Base-by-base conservation (phyloP, 495 filamentous ascomycete genomes). In the Amniculicola lignicola region DNA sequence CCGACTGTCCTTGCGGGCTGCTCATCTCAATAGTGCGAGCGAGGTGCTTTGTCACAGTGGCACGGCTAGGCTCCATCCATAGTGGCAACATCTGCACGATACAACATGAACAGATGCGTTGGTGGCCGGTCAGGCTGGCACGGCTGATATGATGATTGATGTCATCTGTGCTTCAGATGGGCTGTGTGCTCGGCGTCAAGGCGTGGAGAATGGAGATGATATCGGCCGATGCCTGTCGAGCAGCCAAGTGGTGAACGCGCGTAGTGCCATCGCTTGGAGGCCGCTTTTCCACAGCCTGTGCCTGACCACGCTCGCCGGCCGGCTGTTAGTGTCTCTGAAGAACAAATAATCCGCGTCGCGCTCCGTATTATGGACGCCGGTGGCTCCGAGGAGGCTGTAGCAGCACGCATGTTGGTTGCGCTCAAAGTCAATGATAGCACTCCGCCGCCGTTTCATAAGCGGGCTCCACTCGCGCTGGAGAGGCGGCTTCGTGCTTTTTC, bases 361-460 rank as follows among this genome's bases (percentile, higher is more conserved):
- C 10, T 27, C 44, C 31, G 27, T 28, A 40, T 31, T 33, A 4
- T 27, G 15, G 38, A 39, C 54, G 27, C 46, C 54, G 37, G 54
- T 42, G 40, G 54, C 47, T 51, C 37, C 38, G 44, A 51, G 54
- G 33, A 56, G 53, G 43, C 45, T 41, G 24, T 6, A 40, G 42
- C 19, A 36, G 42, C 19, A 36, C n/a, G 38, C 22, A 28, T 31
- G n/a, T n/a, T 24, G 42, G 6, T 9, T 23, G 42, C 42, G 4
- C 29, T 21, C 33, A 50, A 39, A 47, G 41, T 24, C 37, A 43
- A 50, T 33, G 45, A 31, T 57, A 21, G 45, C 27, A 51, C 24
- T 9, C 25, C 39, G 21, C 42, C 47, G 12, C 54, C 47, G 60
- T 63, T 63, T 63, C 59, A 57, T 47, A 49, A 45, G 27, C 43